Evolutionary conservation across 2,329 filamentous ascomycete genomes (phyloP), one percentile per base, ranked within the genome.

Genomic region (Fusarium torulosum): DNA sequence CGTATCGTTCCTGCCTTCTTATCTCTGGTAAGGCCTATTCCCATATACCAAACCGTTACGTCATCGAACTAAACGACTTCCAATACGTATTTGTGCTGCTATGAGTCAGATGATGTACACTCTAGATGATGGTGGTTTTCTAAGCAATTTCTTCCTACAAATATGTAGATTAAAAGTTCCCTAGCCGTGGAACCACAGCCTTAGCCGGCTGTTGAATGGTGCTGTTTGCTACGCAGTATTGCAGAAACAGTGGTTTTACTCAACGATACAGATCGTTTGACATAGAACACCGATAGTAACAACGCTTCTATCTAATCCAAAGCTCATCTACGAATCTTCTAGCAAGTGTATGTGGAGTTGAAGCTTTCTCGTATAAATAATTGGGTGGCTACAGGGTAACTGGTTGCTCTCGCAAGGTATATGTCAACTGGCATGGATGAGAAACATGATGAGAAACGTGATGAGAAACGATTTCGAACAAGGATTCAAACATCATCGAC

Each of bases 21-120:
- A 6, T 6, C 33, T n/a, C 2, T 6, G 5, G 33, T 7, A 35
- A 17, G 14, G 14, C 15, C 33, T 37, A 33, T 15, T 14, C 10
- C 31, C 31, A 29, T 10, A 15, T 37, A 37, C 15, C 17, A 3
- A 37, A 13, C 6, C 2, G 0, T 1, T n/a, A 11, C 11, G 15
- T 6, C 15, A 54, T 25, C 56, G 46, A 54, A 61, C 53, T 53
- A 33, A 46, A 61, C 35, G 58, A 47, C 58, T 61, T 61, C 55
- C 31, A 4, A 11, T 53, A 52, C 25, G 10, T 45, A 15, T 45
- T 59, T 60, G 50, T 57, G 9, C 19, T 46, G 23, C 17, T 13
- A 1, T 20, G 1, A 23, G 7, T 4, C 11, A n/a, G 14, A 37
- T 37, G 17, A 37, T 37, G 10, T 17, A 17, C 3, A 10, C 17